Base-by-base conservation (phyloP, 2,329 filamentous ascomycete species). In the Ophiocordyceps camponoti-floridani region DNA sequence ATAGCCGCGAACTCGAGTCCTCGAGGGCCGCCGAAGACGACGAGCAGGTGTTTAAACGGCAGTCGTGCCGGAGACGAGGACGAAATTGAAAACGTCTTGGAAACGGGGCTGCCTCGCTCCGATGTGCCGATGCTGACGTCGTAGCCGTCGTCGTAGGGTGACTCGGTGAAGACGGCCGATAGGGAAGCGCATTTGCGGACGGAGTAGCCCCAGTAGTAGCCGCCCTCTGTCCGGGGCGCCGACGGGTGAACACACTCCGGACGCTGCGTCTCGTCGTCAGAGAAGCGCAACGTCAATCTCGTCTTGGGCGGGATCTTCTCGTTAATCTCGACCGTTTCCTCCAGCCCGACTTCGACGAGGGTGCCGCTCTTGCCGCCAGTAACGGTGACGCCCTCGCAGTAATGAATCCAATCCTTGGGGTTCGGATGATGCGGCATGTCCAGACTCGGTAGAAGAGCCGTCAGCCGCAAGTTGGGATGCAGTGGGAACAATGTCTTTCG, bases 371-470 rank as follows among this genome's bases (percentile, higher is more conserved):
- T 60, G 54, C 60, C 62, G 4, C 63, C 66, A 4, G 66, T 59
- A 2, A 79, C 54, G 0, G 81, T 78, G 26, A 89, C 75, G 5
- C 84, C 86, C 56, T 93, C 86, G 19, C 84, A 76, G 57, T 84
- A 94, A 14, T 74, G 73, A 50, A 85, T 77, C 77, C 81, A 87
- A 55, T 93, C 84, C 45, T 81, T 75, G 13, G 73, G 71, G 49
- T 82, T 73, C 9, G 87, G 69, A 60, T 94, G 86, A 58, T 89
- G 84, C 14, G 86, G 86, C 72, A 91, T 85, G 58, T 93, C 86
- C 46, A 93, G 65, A 54, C 75, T 84, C 0, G 83, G 83, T 27
- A 93, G 65, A 37, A 79, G 69, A 8, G 84, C 84, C 37, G 83
- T 84, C 12, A 76, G 75, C 37, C 75, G 69, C 40, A 93, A 68